A percentile compares a stretch with the other conserved stretches of the same genome.
phyloP scores from a whole-genome alignment of 805 yeast genomes.

The Kodamaea leandrae region DNA sequence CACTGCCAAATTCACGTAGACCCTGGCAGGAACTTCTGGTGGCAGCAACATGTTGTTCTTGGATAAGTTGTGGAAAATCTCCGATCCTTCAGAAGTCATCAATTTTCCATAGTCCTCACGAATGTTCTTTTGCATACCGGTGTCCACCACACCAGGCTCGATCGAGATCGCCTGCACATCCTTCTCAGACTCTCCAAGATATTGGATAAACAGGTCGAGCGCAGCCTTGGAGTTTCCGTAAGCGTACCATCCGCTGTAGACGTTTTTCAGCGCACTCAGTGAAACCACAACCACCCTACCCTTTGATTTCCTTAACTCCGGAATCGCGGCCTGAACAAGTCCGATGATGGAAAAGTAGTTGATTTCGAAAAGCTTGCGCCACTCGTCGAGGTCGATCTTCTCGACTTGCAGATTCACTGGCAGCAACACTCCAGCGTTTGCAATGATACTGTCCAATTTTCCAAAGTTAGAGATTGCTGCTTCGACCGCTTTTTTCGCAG shows the following conservation, averaged over 20 bases:
- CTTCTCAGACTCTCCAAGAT: slow-evolving; percentile 67
- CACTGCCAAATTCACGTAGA: slow-evolving; percentile 65
- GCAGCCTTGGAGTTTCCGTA: slow-evolving; percentile 94
- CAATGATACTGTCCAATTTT: slow-evolving; percentile 58
- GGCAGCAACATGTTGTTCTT: slow-evolving; percentile 54
- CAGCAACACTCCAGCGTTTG: slow-evolving; percentile 81
- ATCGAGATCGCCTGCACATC: slow-evolving; percentile 58
- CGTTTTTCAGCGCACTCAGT: slow-evolving; percentile 77
- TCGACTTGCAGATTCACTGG: slow-evolving; percentile 60
- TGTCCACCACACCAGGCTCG: slow-evolving; percentile 95
- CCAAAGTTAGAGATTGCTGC: slow-evolving; percentile 52
- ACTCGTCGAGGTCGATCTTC: slow-evolving; percentile 49
- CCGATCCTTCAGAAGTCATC: slow-evolving; percentile 61
- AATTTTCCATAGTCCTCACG: slow-evolving; percentile 57
- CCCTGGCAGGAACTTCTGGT: slow-evolving; percentile 70
- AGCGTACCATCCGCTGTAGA: slow-evolving; percentile 79
- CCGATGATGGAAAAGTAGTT: slow-evolving; percentile 75
- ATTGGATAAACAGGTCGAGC: slow-evolving; percentile 66
- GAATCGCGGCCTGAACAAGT: slow-evolving; percentile 54
- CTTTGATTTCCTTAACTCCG: slow-evolving; percentile 50
- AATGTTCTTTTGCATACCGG: slow-evolving; percentile 81
- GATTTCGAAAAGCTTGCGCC: slow-evolving; percentile 69
- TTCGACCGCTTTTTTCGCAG: slow-evolving; percentile 39
- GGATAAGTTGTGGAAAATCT: slow-evolving; percentile 65
- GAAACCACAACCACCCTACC: slow-evolving; percentile 77